Percentiles rank a stretch among this genome's conserved stretches.
Conservation (phyloP, 108 stramenopile genomes). For the Schizochytrium sp. region DNA sequence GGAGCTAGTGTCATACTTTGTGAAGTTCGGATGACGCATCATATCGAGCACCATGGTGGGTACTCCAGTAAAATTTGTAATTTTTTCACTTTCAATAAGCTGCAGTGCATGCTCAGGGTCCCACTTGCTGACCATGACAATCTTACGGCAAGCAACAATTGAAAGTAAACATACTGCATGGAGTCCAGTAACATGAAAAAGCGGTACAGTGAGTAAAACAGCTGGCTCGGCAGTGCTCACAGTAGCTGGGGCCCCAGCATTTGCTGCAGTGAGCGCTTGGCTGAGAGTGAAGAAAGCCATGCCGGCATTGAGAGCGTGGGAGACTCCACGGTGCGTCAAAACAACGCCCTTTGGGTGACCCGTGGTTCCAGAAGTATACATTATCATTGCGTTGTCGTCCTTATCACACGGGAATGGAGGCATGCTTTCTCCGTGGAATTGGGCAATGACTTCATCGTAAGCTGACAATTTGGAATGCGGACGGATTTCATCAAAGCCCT, state of each 20-base stretch:
- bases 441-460: background rate
- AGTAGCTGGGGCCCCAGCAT: background rate
- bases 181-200: conserved; percentile 44
- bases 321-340: conserved; percentile 38
- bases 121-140: conserved; percentile 59
- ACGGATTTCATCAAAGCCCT: background rate
- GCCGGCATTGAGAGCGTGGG: conserved; percentile 70
- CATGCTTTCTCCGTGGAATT: background rate
- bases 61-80: conserved; percentile 21
- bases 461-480: background rate
- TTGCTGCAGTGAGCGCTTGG: conserved; percentile 48
- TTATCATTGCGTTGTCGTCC: conserved; percentile 61
- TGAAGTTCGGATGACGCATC: conserved; percentile 45
- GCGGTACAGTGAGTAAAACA: conserved; percentile 29
- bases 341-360: conserved; percentile 71
- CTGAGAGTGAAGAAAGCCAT: background rate
- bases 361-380: conserved; percentile 69
- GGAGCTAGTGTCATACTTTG: background rate
- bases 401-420: background rate
- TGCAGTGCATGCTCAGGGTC: background rate
- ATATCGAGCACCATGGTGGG: conserved; percentile 62
- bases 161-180: conserved; percentile 51
- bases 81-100: conserved; percentile 31
- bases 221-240: background rate
- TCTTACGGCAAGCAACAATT: background rate